Conservation (phyloP, 208 protist species). For the Leishmania gerbilli region DNA sequence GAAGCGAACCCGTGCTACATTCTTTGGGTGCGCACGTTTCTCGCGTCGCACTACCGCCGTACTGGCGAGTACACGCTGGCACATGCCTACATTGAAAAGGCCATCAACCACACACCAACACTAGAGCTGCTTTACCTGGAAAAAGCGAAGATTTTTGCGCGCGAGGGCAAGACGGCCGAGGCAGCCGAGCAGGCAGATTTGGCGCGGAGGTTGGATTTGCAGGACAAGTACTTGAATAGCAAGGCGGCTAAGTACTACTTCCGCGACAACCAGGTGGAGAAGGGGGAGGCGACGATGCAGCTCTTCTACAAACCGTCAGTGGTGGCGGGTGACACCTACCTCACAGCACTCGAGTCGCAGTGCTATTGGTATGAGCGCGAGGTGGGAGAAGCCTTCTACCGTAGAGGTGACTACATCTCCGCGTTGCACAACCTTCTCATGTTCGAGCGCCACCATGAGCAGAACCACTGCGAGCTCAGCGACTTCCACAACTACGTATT, state of each 20-base stretch:
- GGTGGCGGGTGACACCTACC: constrained; percentile 65
- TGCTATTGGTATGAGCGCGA: constrained; percentile 97
- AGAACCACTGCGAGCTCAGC: constrained; percentile 94
- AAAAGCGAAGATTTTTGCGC: constrained; percentile 88
- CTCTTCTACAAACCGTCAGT: constrained; percentile 86
- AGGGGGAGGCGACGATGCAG: constrained; percentile 87
- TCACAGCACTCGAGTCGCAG: constrained; percentile 94
- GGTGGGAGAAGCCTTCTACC: constrained; percentile 84
- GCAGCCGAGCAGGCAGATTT: constrained; percentile 84
- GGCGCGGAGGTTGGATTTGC: constrained; percentile 94
- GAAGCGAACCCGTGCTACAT: constrained; percentile 73
- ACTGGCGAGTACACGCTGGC: constrained; percentile 65
- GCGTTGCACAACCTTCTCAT: constrained; percentile 92
- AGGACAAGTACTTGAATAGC: constrained; percentile 96
- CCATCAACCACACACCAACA: constrained; percentile 96
- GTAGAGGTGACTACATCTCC: constrained; percentile 79
- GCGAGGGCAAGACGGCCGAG: constrained; percentile 73
- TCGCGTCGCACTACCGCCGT: constrained; percentile 91
- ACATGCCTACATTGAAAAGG: constrained; percentile 83
- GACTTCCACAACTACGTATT: constrained; percentile 98
- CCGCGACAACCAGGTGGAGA: constrained; percentile 76
- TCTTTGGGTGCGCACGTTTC: constrained; percentile 89
- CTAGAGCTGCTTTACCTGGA: constrained; percentile 92
- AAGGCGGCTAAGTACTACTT: constrained; percentile 94
- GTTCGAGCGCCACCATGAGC: constrained; percentile 92